Base-by-base conservation (phyloP, 257 asterid genomes). In the Echium plantagineum region DNA sequence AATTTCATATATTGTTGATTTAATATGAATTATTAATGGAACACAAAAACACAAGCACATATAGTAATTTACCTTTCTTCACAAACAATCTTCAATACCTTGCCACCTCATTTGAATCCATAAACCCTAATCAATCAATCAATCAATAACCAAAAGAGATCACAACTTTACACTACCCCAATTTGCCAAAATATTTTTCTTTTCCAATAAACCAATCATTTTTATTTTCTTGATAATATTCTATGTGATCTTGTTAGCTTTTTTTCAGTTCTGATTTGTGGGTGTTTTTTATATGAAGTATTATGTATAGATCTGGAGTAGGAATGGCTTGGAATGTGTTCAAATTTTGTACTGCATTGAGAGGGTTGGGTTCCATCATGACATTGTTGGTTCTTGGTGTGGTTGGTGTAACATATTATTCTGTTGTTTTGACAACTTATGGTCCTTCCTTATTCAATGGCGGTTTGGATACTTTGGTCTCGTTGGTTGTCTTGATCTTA, bases 241-340 rank as follows among this genome's bases (percentile, higher is more conserved):
- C n/a, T 17, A 16, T 53, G 89, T 93, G 97, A 86, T 93, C 65
- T 71, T 89, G 5, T 73, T 89, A 74, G 99, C 89, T 59, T 84
- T 93, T 95, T 93, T 46, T 95, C 97, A 18, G 87, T 93, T 68
- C 5, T 26, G 30, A 5, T 26, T 26, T 26, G 30, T 26, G 30
- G 30, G 30, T 77, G 96, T 83, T n/a, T 97, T 95, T 35, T 35
- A 35, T 3, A 35, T 35, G 46, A 35, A 35, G 12, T 55, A 54
- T 59, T 79, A 89, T 93, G 97, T 70, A 89, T 77, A 93, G 99
- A 93, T 86, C 97, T 89, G 97, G 99, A 57, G 84, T 83, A 1
- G 85, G 72, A 68, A 93, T 93, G 99, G 99, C 99, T 48, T 93
- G 99, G 99, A 93, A 93, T 68, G 96, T 93, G 20, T 93, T 93